Conservation (phyloP, 179 eudicot species). For the Heliamphora ciliata region DNA sequence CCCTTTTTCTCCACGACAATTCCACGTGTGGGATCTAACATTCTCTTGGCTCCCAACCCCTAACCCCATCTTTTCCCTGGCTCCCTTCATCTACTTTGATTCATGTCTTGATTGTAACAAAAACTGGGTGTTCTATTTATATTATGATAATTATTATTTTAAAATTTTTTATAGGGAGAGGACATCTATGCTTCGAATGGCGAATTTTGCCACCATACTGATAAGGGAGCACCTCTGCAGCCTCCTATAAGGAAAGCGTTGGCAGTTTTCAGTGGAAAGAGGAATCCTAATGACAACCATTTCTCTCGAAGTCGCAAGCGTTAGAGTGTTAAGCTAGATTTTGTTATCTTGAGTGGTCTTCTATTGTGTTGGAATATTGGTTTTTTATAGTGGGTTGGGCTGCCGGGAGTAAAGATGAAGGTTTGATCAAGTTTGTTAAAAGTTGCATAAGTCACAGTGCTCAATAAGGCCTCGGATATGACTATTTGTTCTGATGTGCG, state of each 20-base stretch:
- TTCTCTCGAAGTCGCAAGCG: conserved; percentile 49
- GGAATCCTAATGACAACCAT: conserved; percentile 94
- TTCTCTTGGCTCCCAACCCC: too few species aligned
- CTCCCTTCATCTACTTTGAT: not conserved
- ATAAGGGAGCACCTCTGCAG: conserved; percentile 53
- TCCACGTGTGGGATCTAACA: too few species aligned
- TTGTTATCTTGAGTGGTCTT: too few species aligned
- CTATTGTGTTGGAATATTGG: too few species aligned
- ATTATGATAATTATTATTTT: too few species aligned
- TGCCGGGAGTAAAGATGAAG: too few species aligned
- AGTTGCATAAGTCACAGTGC: too few species aligned
- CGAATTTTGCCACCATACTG: conserved; percentile 54
- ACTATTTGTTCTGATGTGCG: too few species aligned
- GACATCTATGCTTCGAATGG: conserved; percentile 45
- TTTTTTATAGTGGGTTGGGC: too few species aligned
- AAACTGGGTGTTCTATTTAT: not conserved
- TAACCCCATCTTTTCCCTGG: not conserved
- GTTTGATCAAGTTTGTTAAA: too few species aligned
- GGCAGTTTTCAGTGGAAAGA: conserved; percentile 77
- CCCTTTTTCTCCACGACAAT: not conserved
- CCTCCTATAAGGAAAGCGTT: conserved; percentile 84
- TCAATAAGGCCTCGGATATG: too few species aligned
- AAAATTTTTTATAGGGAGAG: conserved; percentile 38
- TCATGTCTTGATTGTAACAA: not conserved
- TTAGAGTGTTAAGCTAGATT: conserved; percentile 16